A percentile compares a stretch with the other conserved stretches of the same genome.
Evolutionary conservation across 805 yeast genomes (phyloP).

Genomic region (Candida sanyiensis): DNA sequence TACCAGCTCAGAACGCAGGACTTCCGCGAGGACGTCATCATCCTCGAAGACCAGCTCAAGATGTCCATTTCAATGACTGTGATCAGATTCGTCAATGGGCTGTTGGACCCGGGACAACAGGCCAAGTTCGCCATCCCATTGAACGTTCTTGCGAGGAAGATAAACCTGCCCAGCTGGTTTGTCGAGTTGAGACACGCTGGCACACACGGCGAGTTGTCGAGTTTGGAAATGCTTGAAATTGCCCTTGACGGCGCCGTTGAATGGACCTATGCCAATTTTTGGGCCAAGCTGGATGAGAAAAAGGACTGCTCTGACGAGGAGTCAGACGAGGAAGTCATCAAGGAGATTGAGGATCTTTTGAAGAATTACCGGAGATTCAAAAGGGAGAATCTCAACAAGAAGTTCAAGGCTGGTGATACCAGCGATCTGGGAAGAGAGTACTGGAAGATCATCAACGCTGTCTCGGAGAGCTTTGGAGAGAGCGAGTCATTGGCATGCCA

Average conservation of each 20-base stretch:
- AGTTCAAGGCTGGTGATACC: conserved; percentile 39
- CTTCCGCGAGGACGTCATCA: neutral
- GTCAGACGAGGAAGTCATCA: conserved; percentile 28
- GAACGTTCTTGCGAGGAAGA: conserved; percentile 60
- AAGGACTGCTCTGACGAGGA: conserved; percentile 17
- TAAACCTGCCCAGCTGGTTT: conserved; percentile 70
- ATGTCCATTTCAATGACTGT: conserved; percentile 49
- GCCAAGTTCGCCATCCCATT: conserved; percentile 74
- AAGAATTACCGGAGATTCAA: conserved; percentile 47
- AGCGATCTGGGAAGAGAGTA: conserved; percentile 37
- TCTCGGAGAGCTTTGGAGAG: conserved; percentile 17
- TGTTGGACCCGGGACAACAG: conserved; percentile 81
- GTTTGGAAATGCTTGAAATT: conserved; percentile 59
- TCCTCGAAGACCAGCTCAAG: conserved; percentile 4
- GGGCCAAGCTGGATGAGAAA: conserved; percentile 40
- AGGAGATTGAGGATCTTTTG: conserved; percentile 31
- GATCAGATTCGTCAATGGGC: conserved; percentile 84
- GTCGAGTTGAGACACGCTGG: conserved; percentile 89
- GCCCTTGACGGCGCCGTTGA: conserved; percentile 54
- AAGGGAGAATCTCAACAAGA: conserved; percentile 35
- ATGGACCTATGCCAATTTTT: conserved; percentile 73
- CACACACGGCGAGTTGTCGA: conserved; percentile 83
- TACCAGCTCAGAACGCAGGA: neutral
- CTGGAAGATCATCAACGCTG: conserved; percentile 33
- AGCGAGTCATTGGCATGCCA: conserved; percentile 8